Conservation (phyloP, 441 rosid species). For the Raphanus hybrid region DNA sequence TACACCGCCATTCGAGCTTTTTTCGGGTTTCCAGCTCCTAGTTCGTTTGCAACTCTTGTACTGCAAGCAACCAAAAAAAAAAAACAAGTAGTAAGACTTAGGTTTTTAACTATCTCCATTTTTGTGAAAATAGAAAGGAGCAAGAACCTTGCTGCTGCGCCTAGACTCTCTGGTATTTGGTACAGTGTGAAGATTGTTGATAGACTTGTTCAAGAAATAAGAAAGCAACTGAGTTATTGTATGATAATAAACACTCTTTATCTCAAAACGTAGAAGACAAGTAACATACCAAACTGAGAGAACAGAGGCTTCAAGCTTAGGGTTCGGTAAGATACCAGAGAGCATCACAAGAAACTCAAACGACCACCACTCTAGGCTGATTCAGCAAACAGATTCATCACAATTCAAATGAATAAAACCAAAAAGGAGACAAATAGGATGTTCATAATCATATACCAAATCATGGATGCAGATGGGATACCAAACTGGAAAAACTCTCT, state of each 20-base stretch:
- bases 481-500: slow-evolving; percentile 73
- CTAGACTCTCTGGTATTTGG: slow-evolving; percentile 64
- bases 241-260: neutral
- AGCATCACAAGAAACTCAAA: slow-evolving; percentile 63
- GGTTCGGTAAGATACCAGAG: slow-evolving; percentile 66
- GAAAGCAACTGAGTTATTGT: neutral
- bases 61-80: slow-evolving; percentile 39
- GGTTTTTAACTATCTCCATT: neutral
- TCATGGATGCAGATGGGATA: slow-evolving; percentile 83
- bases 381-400: neutral
- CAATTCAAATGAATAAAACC: neutral
- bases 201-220: slow-evolving; percentile 47
- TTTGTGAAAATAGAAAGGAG: neutral
- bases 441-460: slow-evolving; percentile 60
- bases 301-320: slow-evolving; percentile 72
- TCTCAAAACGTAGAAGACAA: neutral
- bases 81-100: neutral
- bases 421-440: neutral
- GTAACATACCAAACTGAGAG: slow-evolving; percentile 65
- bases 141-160: slow-evolving; percentile 61
- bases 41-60: slow-evolving; percentile 82
- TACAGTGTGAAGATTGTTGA: slow-evolving; percentile 53
- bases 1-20: slow-evolving; percentile 55
- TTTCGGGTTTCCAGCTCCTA: slow-evolving; percentile 73
- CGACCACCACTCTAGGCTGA: slow-evolving; percentile 81